Conservation (phyloP, 257 asterid genomes). For the Solanum pennellii region DNA sequence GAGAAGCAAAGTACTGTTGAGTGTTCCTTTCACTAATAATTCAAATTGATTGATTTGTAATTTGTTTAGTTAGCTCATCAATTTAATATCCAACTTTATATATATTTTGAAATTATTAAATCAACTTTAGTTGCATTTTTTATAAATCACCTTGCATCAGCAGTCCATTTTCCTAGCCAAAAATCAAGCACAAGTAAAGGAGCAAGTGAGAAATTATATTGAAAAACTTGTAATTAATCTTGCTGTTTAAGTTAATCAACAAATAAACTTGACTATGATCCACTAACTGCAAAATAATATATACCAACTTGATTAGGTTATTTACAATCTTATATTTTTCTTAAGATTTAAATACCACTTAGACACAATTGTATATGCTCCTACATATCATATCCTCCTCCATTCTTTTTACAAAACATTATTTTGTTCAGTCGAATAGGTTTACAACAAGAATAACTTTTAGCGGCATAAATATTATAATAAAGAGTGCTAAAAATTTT, state of each 20-base stretch:
- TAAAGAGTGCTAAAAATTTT: no score
- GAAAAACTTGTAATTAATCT: background rate
- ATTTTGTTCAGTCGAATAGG: background rate
- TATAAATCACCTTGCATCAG: background rate
- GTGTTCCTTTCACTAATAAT: background rate
- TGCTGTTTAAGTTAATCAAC: conserved; percentile 15
- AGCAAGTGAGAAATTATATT: background rate
- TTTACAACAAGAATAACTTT: background rate
- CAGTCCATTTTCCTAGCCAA: background rate
- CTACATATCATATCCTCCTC: background rate
- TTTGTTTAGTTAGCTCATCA: background rate
- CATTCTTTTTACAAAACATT: background rate
- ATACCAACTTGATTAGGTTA: conserved; percentile 1
- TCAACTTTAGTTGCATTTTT: background rate
- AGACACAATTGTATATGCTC: background rate
- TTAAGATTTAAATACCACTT: background rate
- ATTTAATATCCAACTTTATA: background rate
- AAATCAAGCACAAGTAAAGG: background rate
- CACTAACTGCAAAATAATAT: background rate
- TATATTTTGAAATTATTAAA: background rate
- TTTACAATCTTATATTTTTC: background rate
- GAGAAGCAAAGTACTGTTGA: background rate
- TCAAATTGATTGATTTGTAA: background rate
- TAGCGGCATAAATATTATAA: no score
- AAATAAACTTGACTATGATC: conserved; percentile 5